A percentile compares a stretch with the other conserved stretches of the same genome.
phyloP scores from a whole-genome alignment of 768 basidiomycete genomes.

The Glaciozyma antarctica region DNA sequence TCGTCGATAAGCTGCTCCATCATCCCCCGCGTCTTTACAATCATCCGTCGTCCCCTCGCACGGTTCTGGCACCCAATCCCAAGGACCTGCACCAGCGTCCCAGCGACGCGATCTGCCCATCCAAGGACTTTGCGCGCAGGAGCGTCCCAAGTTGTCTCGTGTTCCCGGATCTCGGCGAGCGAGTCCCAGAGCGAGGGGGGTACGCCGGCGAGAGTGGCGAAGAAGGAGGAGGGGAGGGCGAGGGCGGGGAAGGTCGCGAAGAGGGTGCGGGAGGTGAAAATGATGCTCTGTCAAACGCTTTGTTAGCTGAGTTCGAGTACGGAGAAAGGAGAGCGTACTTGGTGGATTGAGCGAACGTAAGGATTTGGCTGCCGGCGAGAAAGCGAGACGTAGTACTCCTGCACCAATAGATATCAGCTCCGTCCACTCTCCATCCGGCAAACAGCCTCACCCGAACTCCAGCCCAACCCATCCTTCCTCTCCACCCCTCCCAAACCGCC shows the following conservation, averaged over 20 bases:
- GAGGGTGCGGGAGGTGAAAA: constrained; percentile 11
- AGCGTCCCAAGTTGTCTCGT: background rate
- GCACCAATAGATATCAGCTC: background rate
- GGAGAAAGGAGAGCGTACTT: background rate
- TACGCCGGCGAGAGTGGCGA: constrained; percentile 1
- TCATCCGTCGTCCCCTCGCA: constrained; percentile 12
- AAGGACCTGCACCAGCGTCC: background rate
- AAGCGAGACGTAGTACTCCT: background rate
- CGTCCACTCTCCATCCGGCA: background rate
- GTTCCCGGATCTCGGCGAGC: background rate
- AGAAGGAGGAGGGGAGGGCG: constrained; percentile 16
- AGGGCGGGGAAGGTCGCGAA: constrained; percentile 2
- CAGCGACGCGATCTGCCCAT: constrained; percentile 8
- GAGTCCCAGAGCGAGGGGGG: background rate
- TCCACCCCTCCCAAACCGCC: constrained; percentile 17
- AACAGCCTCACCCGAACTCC: background rate
- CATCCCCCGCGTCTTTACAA: constrained; percentile 2
- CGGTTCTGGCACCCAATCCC: constrained; percentile 15
- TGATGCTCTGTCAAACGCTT: constrained; percentile 3
- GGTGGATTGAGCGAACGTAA: constrained; percentile 16
- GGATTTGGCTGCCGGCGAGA: constrained; percentile 2
- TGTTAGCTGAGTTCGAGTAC: too few relatives aligned
- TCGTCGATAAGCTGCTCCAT: background rate
- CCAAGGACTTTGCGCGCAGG: constrained; percentile 7
- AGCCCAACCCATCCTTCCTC: background rate